Evolutionary conservation across 2,329 filamentous ascomycete genomes (phyloP).

Genomic region (Corynespora cassiicola): DNA sequence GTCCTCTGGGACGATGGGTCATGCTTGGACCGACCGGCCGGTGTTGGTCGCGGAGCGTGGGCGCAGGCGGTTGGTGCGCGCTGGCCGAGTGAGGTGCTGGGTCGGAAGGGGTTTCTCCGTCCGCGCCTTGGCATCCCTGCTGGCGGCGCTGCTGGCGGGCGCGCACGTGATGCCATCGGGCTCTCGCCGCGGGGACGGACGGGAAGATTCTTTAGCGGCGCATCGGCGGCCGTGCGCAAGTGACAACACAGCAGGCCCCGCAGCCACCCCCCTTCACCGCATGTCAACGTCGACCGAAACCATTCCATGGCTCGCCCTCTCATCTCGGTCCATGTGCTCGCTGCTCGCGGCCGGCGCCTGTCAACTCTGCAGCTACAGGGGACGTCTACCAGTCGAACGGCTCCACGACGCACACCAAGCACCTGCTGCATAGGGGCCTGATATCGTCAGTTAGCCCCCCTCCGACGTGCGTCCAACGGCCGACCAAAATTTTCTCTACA

Average conservation of each 20-base stretch:
- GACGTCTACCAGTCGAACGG: constrained; percentile 36
- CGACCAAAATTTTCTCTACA: constrained; percentile 19
- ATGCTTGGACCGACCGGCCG: constrained; percentile 30
- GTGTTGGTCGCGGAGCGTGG: constrained; percentile 19
- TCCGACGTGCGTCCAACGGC: constrained; percentile 26
- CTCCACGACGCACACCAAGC: constrained; percentile 37
- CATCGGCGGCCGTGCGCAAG: too few species aligned
- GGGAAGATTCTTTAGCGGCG: too few species aligned
- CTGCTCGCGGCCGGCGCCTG: constrained; percentile 15
- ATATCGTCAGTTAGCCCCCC: constrained; percentile 23
- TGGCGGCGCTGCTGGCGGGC: constrained; percentile 1
- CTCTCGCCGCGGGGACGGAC: too few species aligned
- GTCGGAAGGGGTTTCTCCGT: constrained; percentile 17
- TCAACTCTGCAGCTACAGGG: constrained; percentile 27
- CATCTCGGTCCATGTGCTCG: constrained; percentile 17
- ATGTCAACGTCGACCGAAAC: constrained; percentile 2
- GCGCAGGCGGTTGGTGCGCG: constrained; percentile 11
- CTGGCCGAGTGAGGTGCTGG: constrained; percentile 8
- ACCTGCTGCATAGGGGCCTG: constrained; percentile 32
- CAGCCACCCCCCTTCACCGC: constrained; percentile 12
- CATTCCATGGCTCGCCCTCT: background rate
- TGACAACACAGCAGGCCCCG: constrained; percentile 14
- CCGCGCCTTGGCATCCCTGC: constrained; percentile 19
- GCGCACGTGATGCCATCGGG: constrained; percentile 16
- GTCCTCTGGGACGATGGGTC: constrained; percentile 26